These are phyloP conservation scores for Colletotrichum siamense DNA, from an alignment of 2,329 filamentous ascomycete genomes.

Conservation along the genomic window DNA sequence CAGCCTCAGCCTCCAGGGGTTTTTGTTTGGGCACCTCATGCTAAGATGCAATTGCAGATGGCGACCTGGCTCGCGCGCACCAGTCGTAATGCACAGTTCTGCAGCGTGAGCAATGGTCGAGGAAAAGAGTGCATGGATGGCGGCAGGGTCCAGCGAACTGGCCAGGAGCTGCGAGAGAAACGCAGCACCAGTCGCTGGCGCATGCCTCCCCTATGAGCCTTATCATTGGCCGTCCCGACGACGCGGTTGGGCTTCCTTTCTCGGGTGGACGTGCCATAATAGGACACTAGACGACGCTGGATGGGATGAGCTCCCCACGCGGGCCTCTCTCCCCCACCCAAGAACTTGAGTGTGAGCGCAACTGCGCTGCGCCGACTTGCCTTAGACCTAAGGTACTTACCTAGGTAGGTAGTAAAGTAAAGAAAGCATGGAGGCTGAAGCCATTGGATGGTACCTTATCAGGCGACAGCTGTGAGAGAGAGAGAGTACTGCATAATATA, in stretches of 20 bases:
- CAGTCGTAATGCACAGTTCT: not conserved
- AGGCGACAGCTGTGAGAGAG: not conserved
- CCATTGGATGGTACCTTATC: not conserved
- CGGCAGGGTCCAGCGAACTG: not conserved
- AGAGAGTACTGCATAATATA: not conserved
- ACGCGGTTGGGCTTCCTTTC: not conserved
- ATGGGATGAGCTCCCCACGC: not conserved
- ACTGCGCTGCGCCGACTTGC: too few relatives aligned
- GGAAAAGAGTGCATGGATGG: not conserved
- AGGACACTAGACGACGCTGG: not conserved
- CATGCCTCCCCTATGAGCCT: conserved; percentile 2
- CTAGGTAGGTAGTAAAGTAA: not conserved
- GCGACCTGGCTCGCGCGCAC: not conserved
- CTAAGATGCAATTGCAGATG: not conserved
- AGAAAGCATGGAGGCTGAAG: not conserved
- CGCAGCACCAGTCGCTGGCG: conserved; percentile 11
- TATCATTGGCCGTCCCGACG: conserved; percentile 3
- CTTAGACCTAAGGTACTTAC: not conserved
- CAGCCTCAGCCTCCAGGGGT: not conserved
- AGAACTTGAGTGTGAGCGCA: not conserved
- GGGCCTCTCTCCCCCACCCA: not conserved
- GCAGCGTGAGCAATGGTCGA: not conserved
- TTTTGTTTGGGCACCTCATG: not conserved
- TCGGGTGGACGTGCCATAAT: not conserved
- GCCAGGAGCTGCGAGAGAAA: not conserved